Percentiles rank a stretch among this genome's conserved stretches.
Conservation (phyloP, 306 rosid genomes). For the Dryas octopetala region DNA sequence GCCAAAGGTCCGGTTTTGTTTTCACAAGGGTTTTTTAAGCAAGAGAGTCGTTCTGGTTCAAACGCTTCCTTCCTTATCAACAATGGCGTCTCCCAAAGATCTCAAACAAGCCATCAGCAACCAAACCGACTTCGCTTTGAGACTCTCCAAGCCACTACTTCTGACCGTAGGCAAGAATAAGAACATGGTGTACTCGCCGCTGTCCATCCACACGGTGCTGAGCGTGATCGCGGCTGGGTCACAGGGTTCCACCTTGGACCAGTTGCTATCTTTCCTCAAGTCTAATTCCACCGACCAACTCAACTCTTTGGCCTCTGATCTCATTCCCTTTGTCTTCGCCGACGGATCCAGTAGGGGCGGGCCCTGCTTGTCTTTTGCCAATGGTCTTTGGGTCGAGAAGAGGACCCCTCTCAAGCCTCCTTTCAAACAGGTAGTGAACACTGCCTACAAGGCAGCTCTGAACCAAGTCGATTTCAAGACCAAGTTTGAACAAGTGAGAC, state of each 20-base stretch:
- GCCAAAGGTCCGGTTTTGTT: too few species aligned
- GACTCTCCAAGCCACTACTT: background rate
- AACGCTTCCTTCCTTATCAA: too few species aligned
- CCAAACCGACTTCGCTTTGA: background rate
- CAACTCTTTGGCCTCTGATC: background rate
- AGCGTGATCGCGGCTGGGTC: slow-evolving; percentile 6
- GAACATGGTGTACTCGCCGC: slow-evolving; percentile 7
- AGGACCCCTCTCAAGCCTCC: background rate
- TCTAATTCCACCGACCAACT: background rate
- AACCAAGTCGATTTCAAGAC: background rate
- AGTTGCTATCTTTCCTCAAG: slow-evolving; percentile 6
- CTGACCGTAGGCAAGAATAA: background rate
- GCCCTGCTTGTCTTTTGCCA: slow-evolving; percentile 4
- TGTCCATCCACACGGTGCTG: slow-evolving; percentile 4
- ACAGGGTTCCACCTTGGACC: background rate
- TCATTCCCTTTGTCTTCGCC: background rate
- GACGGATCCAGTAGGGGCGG: background rate
- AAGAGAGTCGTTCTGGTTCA: too few species aligned
- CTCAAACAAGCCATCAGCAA: background rate
- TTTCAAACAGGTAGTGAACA: too few species aligned
- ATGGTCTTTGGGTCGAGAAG: slow-evolving; percentile 7
- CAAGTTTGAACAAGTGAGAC: background rate
- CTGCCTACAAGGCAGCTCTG: background rate
- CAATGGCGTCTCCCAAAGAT: background rate
- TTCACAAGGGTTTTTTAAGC: too few species aligned